phyloP scores from a whole-genome alignment of 2,329 filamentous ascomycete species.

The Neoascochyta sp. region DNA sequence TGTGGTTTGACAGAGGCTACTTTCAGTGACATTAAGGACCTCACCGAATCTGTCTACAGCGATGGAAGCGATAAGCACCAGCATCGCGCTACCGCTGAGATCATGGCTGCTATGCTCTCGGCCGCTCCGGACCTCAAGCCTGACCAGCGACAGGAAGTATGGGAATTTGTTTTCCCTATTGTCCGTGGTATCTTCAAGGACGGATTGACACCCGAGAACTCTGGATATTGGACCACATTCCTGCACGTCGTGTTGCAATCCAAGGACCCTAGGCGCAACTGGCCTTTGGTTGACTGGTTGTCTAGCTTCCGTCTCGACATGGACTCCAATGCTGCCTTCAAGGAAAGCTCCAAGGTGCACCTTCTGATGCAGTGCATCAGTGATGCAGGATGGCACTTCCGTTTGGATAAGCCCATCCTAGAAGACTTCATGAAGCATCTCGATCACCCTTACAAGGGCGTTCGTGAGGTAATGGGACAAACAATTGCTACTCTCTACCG shows the following conservation, averaged over 20 bases:
- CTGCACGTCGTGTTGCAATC: constrained; percentile 83
- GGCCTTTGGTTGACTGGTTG: constrained; percentile 80
- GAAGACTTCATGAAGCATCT: constrained; percentile 86
- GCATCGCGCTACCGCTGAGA: constrained; percentile 91
- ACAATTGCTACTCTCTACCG: constrained; percentile 86
- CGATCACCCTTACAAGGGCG: constrained; percentile 96
- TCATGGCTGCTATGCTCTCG: constrained; percentile 78
- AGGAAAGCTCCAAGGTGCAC: constrained; percentile 94
- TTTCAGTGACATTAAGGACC: constrained; percentile 82
- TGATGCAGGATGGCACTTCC: constrained; percentile 95
- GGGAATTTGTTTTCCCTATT: constrained; percentile 87
- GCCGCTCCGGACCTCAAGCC: constrained; percentile 75
- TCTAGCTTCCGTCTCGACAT: constrained; percentile 87
- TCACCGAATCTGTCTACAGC: constrained; percentile 73
- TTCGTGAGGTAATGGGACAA: constrained; percentile 88
- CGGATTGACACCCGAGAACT: constrained; percentile 88
- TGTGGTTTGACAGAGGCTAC: constrained; percentile 72
- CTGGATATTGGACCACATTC: constrained; percentile 91
- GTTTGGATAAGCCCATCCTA: constrained; percentile 79
- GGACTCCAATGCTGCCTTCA: constrained; percentile 94
- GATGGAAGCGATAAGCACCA: constrained; percentile 98
- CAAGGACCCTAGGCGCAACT: constrained; percentile 82
- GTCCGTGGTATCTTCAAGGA: constrained; percentile 84
- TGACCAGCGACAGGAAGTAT: constrained; percentile 70
- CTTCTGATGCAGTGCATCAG: constrained; percentile 83